Evolutionary conservation across 1,139 yeast species (phyloP), one percentile per base, ranked within the genome.

Genomic region (Yamadazyma sp.): DNA sequence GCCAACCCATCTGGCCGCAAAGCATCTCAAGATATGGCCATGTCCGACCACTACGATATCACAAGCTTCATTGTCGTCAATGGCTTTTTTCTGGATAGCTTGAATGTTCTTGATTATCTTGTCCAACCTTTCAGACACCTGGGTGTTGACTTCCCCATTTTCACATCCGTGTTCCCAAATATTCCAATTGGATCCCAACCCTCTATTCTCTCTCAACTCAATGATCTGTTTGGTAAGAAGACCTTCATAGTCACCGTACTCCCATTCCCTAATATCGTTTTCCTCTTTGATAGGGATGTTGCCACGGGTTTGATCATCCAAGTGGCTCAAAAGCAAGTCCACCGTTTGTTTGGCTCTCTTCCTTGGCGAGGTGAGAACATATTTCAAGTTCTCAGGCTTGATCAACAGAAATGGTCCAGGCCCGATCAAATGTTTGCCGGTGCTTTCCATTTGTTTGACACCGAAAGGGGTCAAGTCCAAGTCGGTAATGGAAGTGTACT

Each of bases 141-240:
- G 74, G 26, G 66, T 59, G 31, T 83, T 72, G 33, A 69, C 62
- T 61, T 91, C 98, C 44, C 97, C 98, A 49, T 80, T 83, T 56
- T 87, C 96, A 61, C 98, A 91, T 3, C 97, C 98, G 54, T 88
- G 91, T 47, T 80, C 65, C 95, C 97, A 89, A 56, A 92, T 89
- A 40, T 73, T 67, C 97, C 97, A 91, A n/a, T 54, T 50, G 42
- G 62, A 53, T 44, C 74, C 65, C 36, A 86, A 66, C 0, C 95
- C 96, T 44, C 83, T 72, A 15, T 64, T 57, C 34, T 66, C 65
- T 53, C 97, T 77, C 48, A 78, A 59, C 9, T 68, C 73, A 31
- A 74, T 66, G 58, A 91, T 89, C 50, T 89, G 79, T 11, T 66
- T 62, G 1, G 95, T 85, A 41, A 73, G 61, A 52, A 83, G 62